Evolutionary conservation across 768 basidiomycete species (phyloP).

Genomic region (Atractiella rhizophila): DNA sequence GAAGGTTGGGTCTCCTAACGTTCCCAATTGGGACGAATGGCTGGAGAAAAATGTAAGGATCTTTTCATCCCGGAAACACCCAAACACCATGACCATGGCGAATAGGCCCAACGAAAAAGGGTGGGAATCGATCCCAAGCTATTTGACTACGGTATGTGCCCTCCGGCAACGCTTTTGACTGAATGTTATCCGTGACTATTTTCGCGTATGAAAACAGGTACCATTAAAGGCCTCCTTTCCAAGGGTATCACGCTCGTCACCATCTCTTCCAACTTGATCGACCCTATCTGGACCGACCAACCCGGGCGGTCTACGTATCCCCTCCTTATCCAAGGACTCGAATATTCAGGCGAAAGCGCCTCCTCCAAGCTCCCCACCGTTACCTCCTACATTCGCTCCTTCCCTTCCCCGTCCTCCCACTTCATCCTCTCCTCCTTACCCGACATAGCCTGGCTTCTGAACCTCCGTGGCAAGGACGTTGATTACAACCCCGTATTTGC

Average conservation of each 20-base stretch:
- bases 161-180: conserved; percentile 16
- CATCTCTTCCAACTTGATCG: conserved; percentile 59
- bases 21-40: conserved; percentile 59
- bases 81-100: background rate
- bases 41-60: conserved; percentile 29
- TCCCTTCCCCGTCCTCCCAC: conserved; percentile 37
- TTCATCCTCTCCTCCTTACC: conserved; percentile 33
- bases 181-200: background rate
- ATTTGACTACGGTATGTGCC: conserved; percentile 28
- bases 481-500: conserved; percentile 82
- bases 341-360: conserved; percentile 35
- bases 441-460: conserved; percentile 58
- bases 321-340: conserved; percentile 37
- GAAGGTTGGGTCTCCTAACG: conserved; percentile 30
- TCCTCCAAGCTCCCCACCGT: conserved; percentile 42
- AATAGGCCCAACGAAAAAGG: conserved; percentile 22
- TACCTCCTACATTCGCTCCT: conserved; percentile 43
- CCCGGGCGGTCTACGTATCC: conserved; percentile 40
- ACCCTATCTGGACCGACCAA: conserved; percentile 55
- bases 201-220: background rate
- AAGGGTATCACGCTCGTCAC: conserved; percentile 42
- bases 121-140: conserved; percentile 69
- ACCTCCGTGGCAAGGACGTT: conserved; percentile 69
- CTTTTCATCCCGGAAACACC: background rate
- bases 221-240: conserved; percentile 31